Evolutionary conservation across 331 rosid genomes (phyloP).

Genomic region (Acacia concinna): DNA sequence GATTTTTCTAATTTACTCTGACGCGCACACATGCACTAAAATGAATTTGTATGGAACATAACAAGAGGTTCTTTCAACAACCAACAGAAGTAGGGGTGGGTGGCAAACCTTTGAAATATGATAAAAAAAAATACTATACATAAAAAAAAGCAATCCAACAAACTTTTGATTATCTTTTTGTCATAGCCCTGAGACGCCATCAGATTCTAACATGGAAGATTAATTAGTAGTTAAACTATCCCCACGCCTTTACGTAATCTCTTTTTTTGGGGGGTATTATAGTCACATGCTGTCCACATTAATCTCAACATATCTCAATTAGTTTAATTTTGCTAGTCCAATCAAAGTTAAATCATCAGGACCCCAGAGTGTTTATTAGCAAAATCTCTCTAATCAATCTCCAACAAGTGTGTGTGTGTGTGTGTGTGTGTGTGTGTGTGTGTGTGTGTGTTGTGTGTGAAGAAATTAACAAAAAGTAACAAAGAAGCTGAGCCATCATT

Average conservation of each 20-base stretch:
- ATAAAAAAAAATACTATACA: conserved; percentile 15
- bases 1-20: background rate
- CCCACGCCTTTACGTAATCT: background rate
- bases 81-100: conserved; percentile 11
- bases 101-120: conserved; percentile 22
- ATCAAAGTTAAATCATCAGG: background rate
- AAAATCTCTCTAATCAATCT: background rate
- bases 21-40: background rate
- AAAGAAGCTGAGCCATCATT: background rate
- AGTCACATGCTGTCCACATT: background rate
- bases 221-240: background rate
- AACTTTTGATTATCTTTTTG: background rate
- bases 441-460: too few species aligned
- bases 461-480: background rate
- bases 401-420: too few species aligned
- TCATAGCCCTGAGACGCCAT: background rate
- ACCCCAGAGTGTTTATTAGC: background rate
- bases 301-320: background rate
- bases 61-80: background rate
- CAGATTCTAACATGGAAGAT: background rate
- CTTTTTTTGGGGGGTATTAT: background rate
- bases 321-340: background rate
- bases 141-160: conserved; percentile 26
- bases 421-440: too few species aligned
- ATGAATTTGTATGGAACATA: background rate